These are phyloP conservation scores for Psidium guajava DNA, from an alignment of 345 rosid genomes.

Conservation along the genomic window DNA sequence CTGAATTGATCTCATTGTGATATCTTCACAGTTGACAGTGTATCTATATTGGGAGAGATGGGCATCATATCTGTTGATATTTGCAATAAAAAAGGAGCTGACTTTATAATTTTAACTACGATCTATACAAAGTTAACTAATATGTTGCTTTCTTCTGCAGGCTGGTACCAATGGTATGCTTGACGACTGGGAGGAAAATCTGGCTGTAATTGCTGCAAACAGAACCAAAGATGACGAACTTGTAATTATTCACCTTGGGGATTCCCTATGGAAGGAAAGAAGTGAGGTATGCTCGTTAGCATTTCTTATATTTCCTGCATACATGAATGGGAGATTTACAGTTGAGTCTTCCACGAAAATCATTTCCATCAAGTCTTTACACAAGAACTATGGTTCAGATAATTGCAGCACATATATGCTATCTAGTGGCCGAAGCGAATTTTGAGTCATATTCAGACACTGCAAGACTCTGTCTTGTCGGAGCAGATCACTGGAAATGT, in stretches of 20 bases:
- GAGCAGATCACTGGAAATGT: constrained; percentile 78
- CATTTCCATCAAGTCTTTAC: neutral
- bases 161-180: constrained; percentile 71
- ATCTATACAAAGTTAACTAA: neutral
- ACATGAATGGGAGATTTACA: neutral
- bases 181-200: constrained; percentile 96
- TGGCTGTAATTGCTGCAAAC: constrained; percentile 93
- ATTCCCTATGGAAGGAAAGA: constrained; percentile 95
- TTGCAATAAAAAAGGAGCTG: neutral
- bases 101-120: neutral
- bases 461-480: constrained; percentile 72
- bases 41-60: neutral
- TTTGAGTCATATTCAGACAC: constrained; percentile 72
- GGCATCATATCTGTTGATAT: neutral
- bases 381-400: constrained; percentile 24
- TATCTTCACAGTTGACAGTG: neutral
- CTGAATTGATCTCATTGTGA: neutral
- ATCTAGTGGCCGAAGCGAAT: constrained; percentile 73
- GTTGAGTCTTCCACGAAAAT: neutral
- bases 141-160: constrained; percentile 18
- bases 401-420: constrained; percentile 74
- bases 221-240: constrained; percentile 94
- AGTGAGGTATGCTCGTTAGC: constrained; percentile 52
- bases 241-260: constrained; percentile 94
- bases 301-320: neutral